Evolutionary conservation across 345 rosid species (phyloP), one percentile per base, ranked within the genome.

Genomic region (Citrus cavaleriei): DNA sequence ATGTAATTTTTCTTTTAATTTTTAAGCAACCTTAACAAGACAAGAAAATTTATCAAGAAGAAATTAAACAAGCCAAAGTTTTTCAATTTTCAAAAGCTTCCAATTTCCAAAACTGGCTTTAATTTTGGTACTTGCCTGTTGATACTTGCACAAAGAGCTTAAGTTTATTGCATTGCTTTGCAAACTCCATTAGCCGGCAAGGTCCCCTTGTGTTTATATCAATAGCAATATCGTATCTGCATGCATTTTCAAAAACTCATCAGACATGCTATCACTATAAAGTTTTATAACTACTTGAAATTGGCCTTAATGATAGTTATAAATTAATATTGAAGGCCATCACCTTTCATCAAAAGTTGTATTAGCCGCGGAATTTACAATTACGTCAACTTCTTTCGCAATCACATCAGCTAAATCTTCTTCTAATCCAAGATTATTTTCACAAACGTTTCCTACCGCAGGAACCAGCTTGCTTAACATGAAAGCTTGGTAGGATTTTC

Each of bases 381-480:
- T 85, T 13, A 91, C 83, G 69, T 90, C 91, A 22, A 90, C 83
- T 58, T 93, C 90, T 24, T 75, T 81, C 27, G 81, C 89, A 74
- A 86, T 86, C 83, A 7, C 82, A 82, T 90, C 86, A n/a, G 86
- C 87, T 76, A 82, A 80, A 60, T 91, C 97, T 70, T 77, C 91
- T 51, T 89, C 89, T 74, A 94, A 77, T 28, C 99, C 99, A 46
- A 94, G 88, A 78, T 91, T 77, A 40, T 88, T 79, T 30, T 91
- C 85, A 58, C 93, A 91, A 21, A 96, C 83, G 82, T 94, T 86
- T 78, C 99, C 97, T 0, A 85, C 88, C 73, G 91, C 95, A 65
- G 99, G 99, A 24, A 92, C 87, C 67, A 95, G 89, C 84, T 95
- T 95, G 85, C 87, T 86, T 77, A 90, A 72, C 93, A 92, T 88